Evolutionary conservation across 2,329 filamentous ascomycete genomes (phyloP).

Genomic region (Celoporthe dispersa): DNA sequence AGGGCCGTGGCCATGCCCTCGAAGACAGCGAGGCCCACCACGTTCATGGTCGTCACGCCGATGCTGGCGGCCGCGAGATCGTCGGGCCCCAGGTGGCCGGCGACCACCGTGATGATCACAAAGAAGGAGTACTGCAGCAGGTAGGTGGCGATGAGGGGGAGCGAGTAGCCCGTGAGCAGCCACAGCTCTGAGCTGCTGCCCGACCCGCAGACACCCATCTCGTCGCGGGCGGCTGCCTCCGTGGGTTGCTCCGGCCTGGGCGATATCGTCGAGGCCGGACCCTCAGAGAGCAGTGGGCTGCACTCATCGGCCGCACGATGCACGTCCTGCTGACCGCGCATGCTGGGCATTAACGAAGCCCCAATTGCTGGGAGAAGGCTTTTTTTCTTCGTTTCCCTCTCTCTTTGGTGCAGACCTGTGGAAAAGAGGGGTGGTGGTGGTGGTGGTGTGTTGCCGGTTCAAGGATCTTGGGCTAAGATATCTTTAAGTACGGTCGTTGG

Average conservation of each 20-base stretch:
- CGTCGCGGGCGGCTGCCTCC: background rate
- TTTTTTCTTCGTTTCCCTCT: background rate
- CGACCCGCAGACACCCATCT: background rate
- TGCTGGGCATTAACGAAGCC: background rate
- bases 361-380: background rate
- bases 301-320: conserved; percentile 19
- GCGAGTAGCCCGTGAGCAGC: conserved; percentile 42
- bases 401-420: background rate
- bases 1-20: conserved; percentile 56
- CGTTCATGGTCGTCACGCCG: conserved; percentile 58
- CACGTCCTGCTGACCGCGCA: conserved; percentile 5
- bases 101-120: conserved; percentile 55
- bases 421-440: no score
- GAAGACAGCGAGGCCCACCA: conserved; percentile 54
- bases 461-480: background rate
- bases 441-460: background rate
- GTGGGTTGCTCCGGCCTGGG: background rate
- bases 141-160: conserved; percentile 57
- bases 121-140: conserved; percentile 58
- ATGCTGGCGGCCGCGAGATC: conserved; percentile 57
- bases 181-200: conserved; percentile 24
- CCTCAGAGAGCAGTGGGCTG: conserved; percentile 16
- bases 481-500: background rate
- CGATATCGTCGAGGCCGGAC: background rate
- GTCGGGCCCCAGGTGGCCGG: conserved; percentile 55